Conservation (phyloP, 768 basidiomycete species). For the Mycena pura region DNA sequence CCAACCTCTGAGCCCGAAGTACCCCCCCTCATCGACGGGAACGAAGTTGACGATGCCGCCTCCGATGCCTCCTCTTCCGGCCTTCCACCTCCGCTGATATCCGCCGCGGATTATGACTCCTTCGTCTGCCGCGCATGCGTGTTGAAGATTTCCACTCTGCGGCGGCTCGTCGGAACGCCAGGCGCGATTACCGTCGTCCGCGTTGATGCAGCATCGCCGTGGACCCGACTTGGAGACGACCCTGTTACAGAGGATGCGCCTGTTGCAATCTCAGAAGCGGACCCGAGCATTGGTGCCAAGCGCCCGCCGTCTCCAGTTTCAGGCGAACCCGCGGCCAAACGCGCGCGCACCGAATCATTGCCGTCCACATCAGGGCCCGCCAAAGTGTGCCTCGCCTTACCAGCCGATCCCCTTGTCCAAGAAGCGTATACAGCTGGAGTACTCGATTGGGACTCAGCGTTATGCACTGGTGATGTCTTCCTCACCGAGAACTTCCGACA, state of each 20-base stretch:
- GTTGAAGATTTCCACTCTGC: slow-evolving; percentile 55
- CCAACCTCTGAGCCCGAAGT: slow-evolving; percentile 40
- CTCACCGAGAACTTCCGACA: slow-evolving; percentile 74
- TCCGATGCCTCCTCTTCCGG: slow-evolving; percentile 71
- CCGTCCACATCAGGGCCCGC: background rate
- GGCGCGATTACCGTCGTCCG: slow-evolving; percentile 75
- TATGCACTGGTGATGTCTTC: slow-evolving; percentile 78
- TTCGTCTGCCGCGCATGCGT: slow-evolving; percentile 79
- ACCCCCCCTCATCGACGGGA: background rate
- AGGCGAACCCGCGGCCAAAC: slow-evolving; percentile 48
- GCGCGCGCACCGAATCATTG: slow-evolving; percentile 9
- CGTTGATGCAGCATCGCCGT: slow-evolving; percentile 49
- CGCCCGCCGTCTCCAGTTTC: slow-evolving; percentile 44
- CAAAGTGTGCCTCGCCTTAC: slow-evolving; percentile 64
- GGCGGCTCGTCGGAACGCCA: slow-evolving; percentile 69
- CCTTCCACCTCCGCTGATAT: slow-evolving; percentile 71
- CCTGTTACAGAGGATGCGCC: slow-evolving; percentile 15
- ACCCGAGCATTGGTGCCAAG: slow-evolving; percentile 48
- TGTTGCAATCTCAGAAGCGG: slow-evolving; percentile 36
- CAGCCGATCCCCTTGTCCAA: slow-evolving; percentile 52
- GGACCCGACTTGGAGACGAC: slow-evolving; percentile 57
- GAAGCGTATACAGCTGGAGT: slow-evolving; percentile 45
- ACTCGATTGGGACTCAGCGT: slow-evolving; percentile 32
- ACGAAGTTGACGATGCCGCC: slow-evolving; percentile 49
- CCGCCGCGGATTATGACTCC: slow-evolving; percentile 74